phyloP scores from a whole-genome alignment of 352 stramenopile species.

The Peronospora destructor region DNA sequence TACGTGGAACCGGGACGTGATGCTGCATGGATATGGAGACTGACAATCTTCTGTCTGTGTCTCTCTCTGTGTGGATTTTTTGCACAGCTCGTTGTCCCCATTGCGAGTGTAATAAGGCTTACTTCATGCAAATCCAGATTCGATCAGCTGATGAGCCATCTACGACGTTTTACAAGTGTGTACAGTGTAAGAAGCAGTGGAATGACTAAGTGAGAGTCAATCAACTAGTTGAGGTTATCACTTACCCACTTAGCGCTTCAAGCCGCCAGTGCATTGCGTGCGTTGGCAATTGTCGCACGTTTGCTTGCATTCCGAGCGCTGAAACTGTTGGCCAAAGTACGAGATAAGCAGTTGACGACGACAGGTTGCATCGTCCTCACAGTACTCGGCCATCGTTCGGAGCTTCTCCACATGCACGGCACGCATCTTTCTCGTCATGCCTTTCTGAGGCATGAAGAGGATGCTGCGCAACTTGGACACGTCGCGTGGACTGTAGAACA shows the following conservation, averaged over 20 bases:
- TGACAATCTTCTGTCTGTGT: background rate
- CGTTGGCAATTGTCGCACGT: constrained; percentile 66
- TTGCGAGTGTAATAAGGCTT: constrained; percentile 94
- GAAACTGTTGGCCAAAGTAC: constrained; percentile 77
- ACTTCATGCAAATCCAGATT: constrained; percentile 99
- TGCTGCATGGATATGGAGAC: background rate
- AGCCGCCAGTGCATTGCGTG: constrained; percentile 27
- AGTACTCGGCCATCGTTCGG: constrained; percentile 70
- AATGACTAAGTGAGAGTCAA: constrained; percentile 55
- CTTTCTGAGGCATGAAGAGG: constrained; percentile 68
- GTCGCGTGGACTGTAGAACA: constrained; percentile 87
- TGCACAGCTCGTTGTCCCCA: constrained; percentile 86
- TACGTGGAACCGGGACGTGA: constrained; percentile 25
- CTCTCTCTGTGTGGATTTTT: background rate
- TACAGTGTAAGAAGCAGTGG: constrained; percentile 97
- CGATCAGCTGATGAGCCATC: constrained; percentile 96
- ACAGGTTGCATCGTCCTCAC: constrained; percentile 65
- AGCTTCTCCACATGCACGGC: constrained; percentile 76
- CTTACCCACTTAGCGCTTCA: constrained; percentile 5
- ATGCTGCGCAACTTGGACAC: constrained; percentile 80
- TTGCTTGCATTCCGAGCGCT: constrained; percentile 47
- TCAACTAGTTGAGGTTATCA: background rate
- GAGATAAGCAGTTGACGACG: constrained; percentile 65
- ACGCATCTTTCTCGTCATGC: constrained; percentile 65
- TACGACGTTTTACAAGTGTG: constrained; percentile 99